Base-by-base conservation (phyloP, 306 rosid species). In the Gynostemma pentaphyllum region DNA sequence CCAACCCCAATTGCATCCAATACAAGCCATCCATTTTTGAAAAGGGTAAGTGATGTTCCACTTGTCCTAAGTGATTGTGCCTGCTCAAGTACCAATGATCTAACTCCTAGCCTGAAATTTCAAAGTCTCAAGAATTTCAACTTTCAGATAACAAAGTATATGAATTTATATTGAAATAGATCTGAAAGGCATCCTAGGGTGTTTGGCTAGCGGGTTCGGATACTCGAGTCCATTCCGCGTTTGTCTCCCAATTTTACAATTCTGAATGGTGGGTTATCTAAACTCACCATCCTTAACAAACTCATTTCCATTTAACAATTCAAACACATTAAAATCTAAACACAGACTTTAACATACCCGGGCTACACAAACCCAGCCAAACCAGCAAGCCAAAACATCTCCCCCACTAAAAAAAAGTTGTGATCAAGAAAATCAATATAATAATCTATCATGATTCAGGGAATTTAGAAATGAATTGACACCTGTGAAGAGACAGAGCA, bases 1-100 rank as follows among this genome's bases (percentile, higher is more conserved):
- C 95, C 97, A 45, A 91, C 86, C 41, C 96, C 97, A 18, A 91
- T 80, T n/a, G 85, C 88, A 80, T 91, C 91, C 69, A 91, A 81
- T 2, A 80, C 95, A 9, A 82, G 77, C 97, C 97, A 90, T 5
- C 96, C 95, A 6, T 90, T 90, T 72, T 87, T 90, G 82, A 79
- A 85, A 61, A 90, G 97, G 45, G 96, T 87, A 29, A 90, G 85
- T 18, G 97, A 90, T 68, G 95, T 85, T 68, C 97, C 97, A 66
- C 86, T 77, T 0, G 83, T 84, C 3, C 90, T 75, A 28, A 84
- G 84, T 4, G 86, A 81, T 32, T 74, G 84, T 41, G 79, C 76
- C 52, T 84, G 89, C 79, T 84, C 90, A 13, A 84, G 79, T 60
- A 84, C 84, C 67, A 74, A 32, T 12, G 95, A 87, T 39, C 74